Percentiles rank a stretch among this genome's conserved stretches.
phyloP scores from a whole-genome alignment of 1,284 basidiomycete genomes.

The Anthracocystis panici-leucophaei region DNA sequence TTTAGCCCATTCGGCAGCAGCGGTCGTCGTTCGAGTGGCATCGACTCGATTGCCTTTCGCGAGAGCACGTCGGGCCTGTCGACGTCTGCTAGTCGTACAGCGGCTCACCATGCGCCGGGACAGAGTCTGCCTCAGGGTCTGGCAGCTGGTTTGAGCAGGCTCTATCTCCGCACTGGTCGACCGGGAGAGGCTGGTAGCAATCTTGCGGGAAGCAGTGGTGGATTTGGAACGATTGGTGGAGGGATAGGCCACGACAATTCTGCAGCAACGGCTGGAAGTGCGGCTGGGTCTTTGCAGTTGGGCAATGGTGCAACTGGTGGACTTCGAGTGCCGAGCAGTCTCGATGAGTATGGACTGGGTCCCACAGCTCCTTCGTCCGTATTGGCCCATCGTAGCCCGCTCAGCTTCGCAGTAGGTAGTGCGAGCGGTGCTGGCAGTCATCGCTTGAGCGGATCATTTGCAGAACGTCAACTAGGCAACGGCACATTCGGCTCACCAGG shows the following conservation, averaged over 20 bases:
- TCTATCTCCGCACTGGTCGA: conserved; percentile 74
- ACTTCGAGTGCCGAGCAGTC: conserved; percentile 23
- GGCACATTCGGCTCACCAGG: conserved; percentile 44
- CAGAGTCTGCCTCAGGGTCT: conserved; percentile 88
- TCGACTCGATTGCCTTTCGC: conserved; percentile 43
- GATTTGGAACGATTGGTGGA: conserved; percentile 17
- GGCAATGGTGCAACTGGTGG: conserved; percentile 8
- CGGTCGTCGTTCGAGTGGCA: conserved; percentile 20
- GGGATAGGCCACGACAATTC: conserved; percentile 2
- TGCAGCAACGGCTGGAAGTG: not conserved
- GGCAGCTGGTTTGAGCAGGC: conserved; percentile 84
- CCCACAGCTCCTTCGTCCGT: conserved; percentile 61
- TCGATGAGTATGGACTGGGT: conserved; percentile 51
- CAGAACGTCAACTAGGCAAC: conserved; percentile 22
- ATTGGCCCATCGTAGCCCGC: conserved; percentile 42
- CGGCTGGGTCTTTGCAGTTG: conserved; percentile 15
- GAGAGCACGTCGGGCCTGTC: conserved; percentile 22
- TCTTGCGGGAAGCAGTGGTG: conserved; percentile 15
- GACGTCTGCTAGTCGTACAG: conserved; percentile 30
- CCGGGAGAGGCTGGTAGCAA: conserved; percentile 9
- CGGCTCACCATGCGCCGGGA: conserved; percentile 79
- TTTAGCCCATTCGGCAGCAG: conserved; percentile 23
- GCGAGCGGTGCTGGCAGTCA: conserved; percentile 1
- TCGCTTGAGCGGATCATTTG: conserved; percentile 33
- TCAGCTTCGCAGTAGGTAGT: conserved; percentile 28